Percentiles rank a stretch among this genome's conserved stretches.
phyloP scores from a whole-genome alignment of 306 rosid species.

The Castanea mollissima region DNA sequence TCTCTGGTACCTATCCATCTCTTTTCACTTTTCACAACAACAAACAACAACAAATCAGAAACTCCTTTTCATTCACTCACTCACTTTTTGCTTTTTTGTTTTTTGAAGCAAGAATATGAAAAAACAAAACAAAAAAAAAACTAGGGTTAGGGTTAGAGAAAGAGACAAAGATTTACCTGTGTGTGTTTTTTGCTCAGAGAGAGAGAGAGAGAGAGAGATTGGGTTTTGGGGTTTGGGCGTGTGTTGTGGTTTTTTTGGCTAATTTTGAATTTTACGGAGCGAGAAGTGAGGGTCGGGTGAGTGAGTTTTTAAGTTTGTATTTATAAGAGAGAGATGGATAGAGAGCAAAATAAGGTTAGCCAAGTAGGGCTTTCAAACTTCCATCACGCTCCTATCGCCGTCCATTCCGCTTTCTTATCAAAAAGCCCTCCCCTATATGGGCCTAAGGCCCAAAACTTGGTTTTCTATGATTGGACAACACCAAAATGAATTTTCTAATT shows the following conservation, averaged over 20 bases:
- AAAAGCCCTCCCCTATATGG: not conserved
- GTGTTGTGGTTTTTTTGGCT: not conserved
- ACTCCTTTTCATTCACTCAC: not conserved
- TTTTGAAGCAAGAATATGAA: not conserved
- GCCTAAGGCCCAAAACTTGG: not conserved
- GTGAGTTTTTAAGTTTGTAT: not conserved
- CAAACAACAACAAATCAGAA: not conserved
- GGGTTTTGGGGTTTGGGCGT: no score
- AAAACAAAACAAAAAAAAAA: not conserved
- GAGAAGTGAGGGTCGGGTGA: not conserved
- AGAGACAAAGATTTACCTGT: no score
- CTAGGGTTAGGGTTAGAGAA: slow-evolving; percentile 23
- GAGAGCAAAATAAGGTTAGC: slow-evolving; percentile 33
- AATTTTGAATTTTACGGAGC: slow-evolving; percentile 21
- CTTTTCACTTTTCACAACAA: not conserved
- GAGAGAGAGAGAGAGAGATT: no score
- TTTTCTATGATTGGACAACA: no score
- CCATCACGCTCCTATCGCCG: slow-evolving; percentile 56
- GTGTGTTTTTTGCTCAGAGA: no score
- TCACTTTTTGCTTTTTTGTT: not conserved
- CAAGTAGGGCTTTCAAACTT: slow-evolving; percentile 39
- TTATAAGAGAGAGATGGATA: not conserved
- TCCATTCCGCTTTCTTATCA: slow-evolving; percentile 37
- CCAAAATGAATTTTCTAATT: no score
- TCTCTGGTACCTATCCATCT: slow-evolving; percentile 90